Percentiles rank a stretch among this genome's conserved stretches.
phyloP scores from a whole-genome alignment of 371 early-diverging fungal genomes.

The Mortierella sp. region DNA sequence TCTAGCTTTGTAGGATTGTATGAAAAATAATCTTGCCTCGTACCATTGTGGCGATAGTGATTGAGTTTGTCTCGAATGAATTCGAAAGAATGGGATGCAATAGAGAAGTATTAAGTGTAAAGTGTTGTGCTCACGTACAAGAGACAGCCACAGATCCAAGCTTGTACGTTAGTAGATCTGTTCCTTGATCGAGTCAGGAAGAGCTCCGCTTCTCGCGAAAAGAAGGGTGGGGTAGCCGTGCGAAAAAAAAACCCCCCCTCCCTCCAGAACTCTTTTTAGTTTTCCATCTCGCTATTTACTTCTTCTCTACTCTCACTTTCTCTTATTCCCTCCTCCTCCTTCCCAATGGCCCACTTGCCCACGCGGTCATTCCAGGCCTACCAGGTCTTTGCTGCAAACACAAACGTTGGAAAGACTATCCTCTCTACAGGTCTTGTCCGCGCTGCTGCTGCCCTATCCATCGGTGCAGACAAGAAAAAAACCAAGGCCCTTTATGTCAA shows the following conservation, averaged over 20 bases:
- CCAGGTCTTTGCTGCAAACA: slow-evolving; percentile 85
- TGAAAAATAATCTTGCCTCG: too few relatives aligned
- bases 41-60: too few relatives aligned
- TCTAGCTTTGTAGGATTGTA: too few relatives aligned
- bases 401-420: slow-evolving; percentile 89
- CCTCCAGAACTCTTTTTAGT: not conserved
- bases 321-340: not conserved
- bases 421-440: slow-evolving; percentile 76
- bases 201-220: too few relatives aligned
- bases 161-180: too few relatives aligned
- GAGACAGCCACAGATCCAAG: too few relatives aligned
- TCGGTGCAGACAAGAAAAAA: slow-evolving; percentile 59
- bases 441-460: slow-evolving; percentile 60
- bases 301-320: not conserved
- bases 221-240: not conserved
- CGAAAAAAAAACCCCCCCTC: not conserved
- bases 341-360: slow-evolving; percentile 54
- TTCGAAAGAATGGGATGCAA: too few relatives aligned
- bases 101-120: too few relatives aligned
- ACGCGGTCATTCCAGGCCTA: slow-evolving; percentile 75
- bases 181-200: too few relatives aligned
- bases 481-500: slow-evolving; percentile 78
- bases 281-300: not conserved
- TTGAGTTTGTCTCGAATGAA: too few relatives aligned
- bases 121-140: too few relatives aligned